These are phyloP conservation scores for Diospyros kaki DNA, from an alignment of 148 eudicot species.

Conservation along the genomic window DNA sequence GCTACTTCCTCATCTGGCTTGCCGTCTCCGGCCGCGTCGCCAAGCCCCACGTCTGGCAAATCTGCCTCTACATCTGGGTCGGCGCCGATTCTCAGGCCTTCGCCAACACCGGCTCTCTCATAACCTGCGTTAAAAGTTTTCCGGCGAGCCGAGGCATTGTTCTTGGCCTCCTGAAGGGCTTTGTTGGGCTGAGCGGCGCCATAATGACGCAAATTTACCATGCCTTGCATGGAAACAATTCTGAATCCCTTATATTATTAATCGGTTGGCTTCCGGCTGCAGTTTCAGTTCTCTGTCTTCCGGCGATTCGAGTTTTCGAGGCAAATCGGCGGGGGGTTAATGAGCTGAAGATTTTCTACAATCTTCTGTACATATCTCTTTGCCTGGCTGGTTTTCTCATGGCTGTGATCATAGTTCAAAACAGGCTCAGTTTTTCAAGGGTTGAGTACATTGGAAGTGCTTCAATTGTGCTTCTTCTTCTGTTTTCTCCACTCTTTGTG, in stretches of 20 bases:
- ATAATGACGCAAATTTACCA: conserved; percentile 33
- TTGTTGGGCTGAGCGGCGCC: conserved; percentile 48
- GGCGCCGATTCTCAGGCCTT: conserved; percentile 44
- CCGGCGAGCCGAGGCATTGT: conserved; percentile 44
- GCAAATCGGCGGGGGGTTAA: conserved; percentile 12
- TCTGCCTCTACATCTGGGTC: conserved; percentile 35
- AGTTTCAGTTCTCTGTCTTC: conserved; percentile 28
- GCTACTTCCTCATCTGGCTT: conserved; percentile 50
- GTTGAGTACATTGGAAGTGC: conserved; percentile 25
- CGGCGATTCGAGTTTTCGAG: conserved; percentile 28
- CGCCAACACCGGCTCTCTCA: conserved; percentile 39
- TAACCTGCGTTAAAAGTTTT: conserved; percentile 43
- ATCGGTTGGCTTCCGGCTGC: conserved; percentile 49
- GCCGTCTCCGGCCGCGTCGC: conserved; percentile 19
- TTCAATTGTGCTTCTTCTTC: conserved; percentile 22
- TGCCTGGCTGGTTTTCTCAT: conserved; percentile 39
- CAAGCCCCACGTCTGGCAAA: conserved; percentile 34
- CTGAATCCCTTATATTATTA: conserved; percentile 30
- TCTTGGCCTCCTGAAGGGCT: conserved; percentile 44
- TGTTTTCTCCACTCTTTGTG: conserved; percentile 24
- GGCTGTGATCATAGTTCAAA: conserved; percentile 30
- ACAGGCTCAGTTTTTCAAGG: conserved; percentile 11
- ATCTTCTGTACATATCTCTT: conserved; percentile 32
- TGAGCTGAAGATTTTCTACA: conserved; percentile 33
- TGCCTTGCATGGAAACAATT: conserved; percentile 35